Conservation (phyloP, 805 yeast species). For the Saccharomycopsis sp. region DNA sequence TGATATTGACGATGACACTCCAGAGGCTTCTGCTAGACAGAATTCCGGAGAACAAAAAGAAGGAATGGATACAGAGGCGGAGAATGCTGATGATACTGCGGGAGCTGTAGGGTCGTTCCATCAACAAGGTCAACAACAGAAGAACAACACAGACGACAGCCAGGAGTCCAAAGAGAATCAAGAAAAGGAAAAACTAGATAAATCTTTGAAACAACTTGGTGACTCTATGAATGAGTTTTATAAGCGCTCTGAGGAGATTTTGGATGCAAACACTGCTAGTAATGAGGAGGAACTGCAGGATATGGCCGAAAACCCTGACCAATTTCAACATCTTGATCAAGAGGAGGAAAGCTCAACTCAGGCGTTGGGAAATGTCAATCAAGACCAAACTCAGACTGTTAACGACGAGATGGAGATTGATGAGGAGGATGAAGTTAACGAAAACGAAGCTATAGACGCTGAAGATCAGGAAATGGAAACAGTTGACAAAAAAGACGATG, state of each 20-base stretch:
- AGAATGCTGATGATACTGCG: slow-evolving; percentile 35
- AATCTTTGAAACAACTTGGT: slow-evolving; percentile 81
- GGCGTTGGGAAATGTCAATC: slow-evolving; percentile 84
- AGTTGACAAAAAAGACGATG: slow-evolving; percentile 21
- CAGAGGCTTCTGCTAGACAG: slow-evolving; percentile 54
- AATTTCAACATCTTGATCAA: slow-evolving; percentile 77
- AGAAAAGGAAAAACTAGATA: slow-evolving; percentile 54
- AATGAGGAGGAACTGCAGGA: slow-evolving; percentile 38
- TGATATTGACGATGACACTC: slow-evolving; percentile 39
- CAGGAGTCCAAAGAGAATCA: slow-evolving; percentile 36
- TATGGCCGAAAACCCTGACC: slow-evolving; percentile 67
- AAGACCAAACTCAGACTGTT: slow-evolving; percentile 69
- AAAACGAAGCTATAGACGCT: slow-evolving; percentile 28
- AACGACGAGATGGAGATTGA: slow-evolving; percentile 80
- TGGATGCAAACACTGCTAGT: slow-evolving; percentile 27
- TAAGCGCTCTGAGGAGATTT: slow-evolving; percentile 79
- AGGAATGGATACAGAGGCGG: slow-evolving; percentile 50
- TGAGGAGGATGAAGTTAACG: slow-evolving; percentile 45
- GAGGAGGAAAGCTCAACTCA: slow-evolving; percentile 71
- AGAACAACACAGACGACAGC: slow-evolving; percentile 31
- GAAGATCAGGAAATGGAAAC: slow-evolving; percentile 30
- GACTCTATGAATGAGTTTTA: slow-evolving; percentile 89
- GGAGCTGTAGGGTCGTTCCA: slow-evolving; percentile 13
- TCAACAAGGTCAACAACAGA: slow-evolving; percentile 21
- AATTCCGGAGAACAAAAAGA: slow-evolving; percentile 54